Evolutionary conservation across 192 early-diverging fungal genomes (phyloP).

Genomic region (Diversispora eburnea): DNA sequence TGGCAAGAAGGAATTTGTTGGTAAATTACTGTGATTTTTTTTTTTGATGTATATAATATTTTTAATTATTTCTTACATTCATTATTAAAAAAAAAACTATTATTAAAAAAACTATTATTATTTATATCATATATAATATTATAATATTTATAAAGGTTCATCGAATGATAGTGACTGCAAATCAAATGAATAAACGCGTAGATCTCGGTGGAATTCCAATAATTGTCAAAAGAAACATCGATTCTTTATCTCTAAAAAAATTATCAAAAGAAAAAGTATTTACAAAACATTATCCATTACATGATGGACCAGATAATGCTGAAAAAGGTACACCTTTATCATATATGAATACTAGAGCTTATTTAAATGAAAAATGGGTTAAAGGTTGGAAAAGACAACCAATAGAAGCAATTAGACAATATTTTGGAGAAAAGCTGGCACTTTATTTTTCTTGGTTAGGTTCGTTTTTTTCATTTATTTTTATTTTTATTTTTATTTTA

Average conservation of each 20-base stretch:
- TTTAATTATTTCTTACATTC: neutral
- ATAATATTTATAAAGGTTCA: neutral
- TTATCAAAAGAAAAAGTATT: slow-evolving; percentile 42
- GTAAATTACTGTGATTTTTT: slow-evolving; percentile 5
- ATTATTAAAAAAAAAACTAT: neutral
- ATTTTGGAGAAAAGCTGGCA: slow-evolving; percentile 69
- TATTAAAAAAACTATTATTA: neutral
- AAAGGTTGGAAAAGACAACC: slow-evolving; percentile 40
- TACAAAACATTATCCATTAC: slow-evolving; percentile 49
- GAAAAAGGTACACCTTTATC: slow-evolving; percentile 29
- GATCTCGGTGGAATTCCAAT: slow-evolving; percentile 26
- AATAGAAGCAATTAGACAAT: slow-evolving; percentile 47
- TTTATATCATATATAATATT: neutral
- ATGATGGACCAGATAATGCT: slow-evolving; percentile 51
- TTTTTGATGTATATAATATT: neutral
- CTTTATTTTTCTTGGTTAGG: slow-evolving; percentile 69
- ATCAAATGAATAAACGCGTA: slow-evolving; percentile 30
- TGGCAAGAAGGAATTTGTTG: slow-evolving; percentile 31
- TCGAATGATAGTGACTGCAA: slow-evolving; percentile 14
- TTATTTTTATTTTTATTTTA: neutral
- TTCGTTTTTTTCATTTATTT: slow-evolving; percentile 15
- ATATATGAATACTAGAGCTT: slow-evolving; percentile 39
- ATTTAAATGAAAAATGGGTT: slow-evolving; percentile 46
- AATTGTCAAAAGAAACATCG: slow-evolving; percentile 29
- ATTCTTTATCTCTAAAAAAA: slow-evolving; percentile 43